phyloP scores from a whole-genome alignment of 2,329 filamentous ascomycete genomes.

The Teratosphaeria nubilosa region DNA sequence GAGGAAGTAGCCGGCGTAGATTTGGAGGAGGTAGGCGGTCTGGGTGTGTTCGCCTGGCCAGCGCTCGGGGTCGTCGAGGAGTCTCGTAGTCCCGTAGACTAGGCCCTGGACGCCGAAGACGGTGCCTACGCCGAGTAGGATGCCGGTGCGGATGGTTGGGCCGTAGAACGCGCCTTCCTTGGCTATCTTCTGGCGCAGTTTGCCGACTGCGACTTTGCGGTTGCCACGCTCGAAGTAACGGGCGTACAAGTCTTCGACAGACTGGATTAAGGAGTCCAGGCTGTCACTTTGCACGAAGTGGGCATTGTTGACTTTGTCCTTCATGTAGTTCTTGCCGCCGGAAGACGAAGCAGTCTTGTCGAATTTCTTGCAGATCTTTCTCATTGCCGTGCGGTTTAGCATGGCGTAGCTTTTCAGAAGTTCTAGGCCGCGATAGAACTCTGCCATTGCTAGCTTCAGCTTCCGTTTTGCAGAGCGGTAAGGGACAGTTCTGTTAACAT shows the following conservation, averaged over 20 bases:
- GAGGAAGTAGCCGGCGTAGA: slow-evolving; percentile 88
- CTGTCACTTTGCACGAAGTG: slow-evolving; percentile 88
- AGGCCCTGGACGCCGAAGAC: slow-evolving; percentile 36
- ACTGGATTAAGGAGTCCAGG: slow-evolving; percentile 67
- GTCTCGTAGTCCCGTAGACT: slow-evolving; percentile 25
- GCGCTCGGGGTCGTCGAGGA: slow-evolving; percentile 12
- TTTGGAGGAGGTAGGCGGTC: slow-evolving; percentile 38
- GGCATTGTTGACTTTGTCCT: slow-evolving; percentile 79
- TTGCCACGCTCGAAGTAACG: slow-evolving; percentile 91
- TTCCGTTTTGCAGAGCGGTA: slow-evolving; percentile 86
- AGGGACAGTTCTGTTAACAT: slow-evolving; percentile 48
- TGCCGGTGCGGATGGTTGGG: slow-evolving; percentile 49
- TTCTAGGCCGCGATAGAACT: slow-evolving; percentile 87
- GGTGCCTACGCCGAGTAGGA: slow-evolving; percentile 31
- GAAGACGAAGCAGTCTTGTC: slow-evolving; percentile 66
- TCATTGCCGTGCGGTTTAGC: slow-evolving; percentile 84
- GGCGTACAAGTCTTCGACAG: slow-evolving; percentile 83
- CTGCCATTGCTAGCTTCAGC: slow-evolving; percentile 79
- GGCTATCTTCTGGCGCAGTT: slow-evolving; percentile 63
- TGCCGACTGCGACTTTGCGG: slow-evolving; percentile 79
- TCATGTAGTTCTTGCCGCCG: slow-evolving; percentile 60
- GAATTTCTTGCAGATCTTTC: slow-evolving; percentile 98
- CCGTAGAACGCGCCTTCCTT: slow-evolving; percentile 50
- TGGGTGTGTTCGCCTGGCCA: slow-evolving; percentile 16
- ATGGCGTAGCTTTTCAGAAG: slow-evolving; percentile 84